Evolutionary conservation across 345 rosid genomes (phyloP), one percentile per base, ranked within the genome.

Genomic region (Arabis hirsuta): DNA sequence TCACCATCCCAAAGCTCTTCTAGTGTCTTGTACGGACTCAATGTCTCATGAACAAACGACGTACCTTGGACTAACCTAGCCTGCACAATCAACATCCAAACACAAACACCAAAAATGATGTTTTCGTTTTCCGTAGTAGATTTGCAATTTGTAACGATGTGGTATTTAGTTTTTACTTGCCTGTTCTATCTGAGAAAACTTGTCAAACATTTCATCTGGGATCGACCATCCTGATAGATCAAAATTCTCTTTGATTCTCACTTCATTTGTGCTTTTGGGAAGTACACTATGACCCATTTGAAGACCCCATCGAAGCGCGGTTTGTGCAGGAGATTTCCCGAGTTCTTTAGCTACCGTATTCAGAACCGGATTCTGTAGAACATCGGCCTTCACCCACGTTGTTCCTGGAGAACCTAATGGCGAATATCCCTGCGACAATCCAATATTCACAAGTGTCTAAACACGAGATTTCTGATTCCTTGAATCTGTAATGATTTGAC

Each of bases 1-100:
- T 90, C 95, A 64, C 92, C 96, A 62, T 92, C 95, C 98, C 95
- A 90, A 9, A 92, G 82, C 29, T 92, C 91, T 68, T 87, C 87
- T 22, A 85, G 47, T 45, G 84, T 82, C 85, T 44, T 88, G 42
- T 88, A 90, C 0, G 80, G 74, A 24, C 96, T 71, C 22, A 63
- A 24, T 1, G 84, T 84, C 76, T 86, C 90, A 47, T 90, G 86
- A 26, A 67, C 83, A 69, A 88, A 88, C 2, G 59, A 53, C 9
- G 77, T 42, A 9, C 88, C 96, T 71, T 84, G 76, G 26, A 91
- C 5, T 10, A 89, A 78, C 75, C 90, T 85, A 34, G 78, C 87
- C 94, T 87, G 88, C 82, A 58, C 13, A 78, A 12, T 16, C 9
- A 56, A 39, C 9, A 64, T 0, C 8, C 27, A 32, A 22, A 2